phyloP scores from a whole-genome alignment of 1,284 basidiomycete species.

The Ustilago cynodontis region DNA sequence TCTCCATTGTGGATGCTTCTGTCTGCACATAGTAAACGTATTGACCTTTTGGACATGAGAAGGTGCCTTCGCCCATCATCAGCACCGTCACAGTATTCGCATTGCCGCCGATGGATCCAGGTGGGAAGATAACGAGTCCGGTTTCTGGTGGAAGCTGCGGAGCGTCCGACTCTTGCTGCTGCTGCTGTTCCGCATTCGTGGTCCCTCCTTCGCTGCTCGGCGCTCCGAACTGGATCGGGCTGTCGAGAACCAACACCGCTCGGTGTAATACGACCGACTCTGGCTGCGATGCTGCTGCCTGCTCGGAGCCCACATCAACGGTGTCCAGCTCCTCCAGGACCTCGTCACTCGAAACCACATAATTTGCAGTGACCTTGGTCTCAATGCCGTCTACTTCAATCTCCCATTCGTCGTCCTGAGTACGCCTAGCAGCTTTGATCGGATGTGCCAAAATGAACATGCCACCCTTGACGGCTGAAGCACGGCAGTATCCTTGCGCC shows the following conservation, averaged over 20 bases:
- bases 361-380: conserved; percentile 74
- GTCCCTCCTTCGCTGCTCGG: background rate
- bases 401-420: conserved; percentile 21
- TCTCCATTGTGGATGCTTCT: conserved; percentile 8
- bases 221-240: conserved; percentile 32
- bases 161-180: background rate
- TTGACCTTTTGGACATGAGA: conserved; percentile 81
- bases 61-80: conserved; percentile 83
- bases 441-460: conserved; percentile 58
- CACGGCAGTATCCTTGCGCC: conserved; percentile 64
- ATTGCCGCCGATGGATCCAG: conserved; percentile 70
- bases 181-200: background rate
- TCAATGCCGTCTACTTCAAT: conserved; percentile 74
- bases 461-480: conserved; percentile 62
- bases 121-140: conserved; percentile 84
- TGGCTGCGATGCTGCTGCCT: background rate
- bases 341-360: conserved; percentile 72
- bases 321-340: conserved; percentile 67
- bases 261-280: conserved; percentile 12
- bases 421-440: conserved; percentile 19
- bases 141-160: conserved; percentile 73
- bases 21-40: conserved; percentile 57
- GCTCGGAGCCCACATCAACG: no score
- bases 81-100: conserved; percentile 74
- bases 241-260: conserved; percentile 48